Evolutionary conservation across 345 rosid genomes (phyloP), one percentile per base, ranked within the genome.

Genomic region (Xanthoceras sorbifolium): DNA sequence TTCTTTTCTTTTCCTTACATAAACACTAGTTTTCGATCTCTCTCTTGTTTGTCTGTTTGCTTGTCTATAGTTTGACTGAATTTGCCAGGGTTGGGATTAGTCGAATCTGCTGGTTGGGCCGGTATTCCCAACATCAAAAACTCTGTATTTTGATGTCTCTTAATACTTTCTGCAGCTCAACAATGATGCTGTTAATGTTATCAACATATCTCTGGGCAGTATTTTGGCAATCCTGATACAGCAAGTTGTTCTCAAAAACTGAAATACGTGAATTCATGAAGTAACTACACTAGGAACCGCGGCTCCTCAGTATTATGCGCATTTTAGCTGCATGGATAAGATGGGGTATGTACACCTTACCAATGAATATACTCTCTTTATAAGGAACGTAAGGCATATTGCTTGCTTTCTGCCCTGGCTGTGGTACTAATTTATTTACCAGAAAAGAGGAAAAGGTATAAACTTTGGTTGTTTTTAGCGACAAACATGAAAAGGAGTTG

Each of bases 151-250:
- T 65, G 60, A 36, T 67, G 29, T 17, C 59, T 76, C 77, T 69
- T 20, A 26, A 29, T 68, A 17, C 50, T 23, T 78, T 73, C 42
- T 88, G 91, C 92, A 93, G 99, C 97, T 96, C 57, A 93, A 88
- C 82, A 96, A 96, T 61, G 99, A 96, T 86, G 93, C 80, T 17
- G 97, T 92, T 42, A 93, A 93, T 75, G 82, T 96, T 83, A 89
- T 96, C 80, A 96, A 96, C 89, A 93, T 96, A 82, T 85, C 95
- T 52, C 79, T 92, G 76, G 97, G 98, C 82, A 87, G 97, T 89
- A 84, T 89, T 48, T 74, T 96, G 73, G 99, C 98, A 38, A 85
- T 96, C 76, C 67, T 92, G 84, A 90, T 97, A 78, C 93, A 86
- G 71, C 89, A 90, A 84, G 71, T 79, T 70, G 42, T 88, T 71